A percentile compares a stretch with the other conserved stretches of the same genome.
phyloP scores from a whole-genome alignment of 2,329 filamentous ascomycete genomes.

The Epichloe elymi region DNA sequence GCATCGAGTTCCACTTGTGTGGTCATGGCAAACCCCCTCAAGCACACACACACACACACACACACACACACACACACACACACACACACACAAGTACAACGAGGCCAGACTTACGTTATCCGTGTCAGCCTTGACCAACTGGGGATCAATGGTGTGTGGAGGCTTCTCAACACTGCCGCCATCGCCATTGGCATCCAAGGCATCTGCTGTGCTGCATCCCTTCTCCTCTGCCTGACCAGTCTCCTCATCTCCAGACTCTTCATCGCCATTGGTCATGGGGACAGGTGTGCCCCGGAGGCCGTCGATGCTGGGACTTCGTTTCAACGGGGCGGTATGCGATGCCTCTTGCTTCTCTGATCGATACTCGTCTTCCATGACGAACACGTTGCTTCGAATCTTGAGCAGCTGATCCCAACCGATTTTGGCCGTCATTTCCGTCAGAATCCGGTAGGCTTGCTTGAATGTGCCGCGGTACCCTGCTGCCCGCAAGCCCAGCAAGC shows the following conservation, averaged over 20 bases:
- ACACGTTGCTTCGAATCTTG: slow-evolving; percentile 90
- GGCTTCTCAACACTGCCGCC: slow-evolving; percentile 55
- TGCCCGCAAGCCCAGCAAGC: slow-evolving; percentile 71
- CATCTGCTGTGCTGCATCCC: slow-evolving; percentile 18
- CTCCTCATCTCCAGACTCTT: slow-evolving; percentile 22
- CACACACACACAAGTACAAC: neutral
- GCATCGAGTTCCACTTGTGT: neutral
- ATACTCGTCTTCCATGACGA: slow-evolving; percentile 99
- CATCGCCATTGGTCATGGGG: slow-evolving; percentile 35
- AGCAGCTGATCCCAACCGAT: slow-evolving; percentile 97
- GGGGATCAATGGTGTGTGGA: slow-evolving; percentile 62
- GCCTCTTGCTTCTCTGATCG: slow-evolving; percentile 68
- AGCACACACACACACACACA: neutral
- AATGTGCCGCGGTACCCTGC: slow-evolving; percentile 91
- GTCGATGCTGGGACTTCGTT: slow-evolving; percentile 67
- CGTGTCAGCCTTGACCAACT: slow-evolving; percentile 60
- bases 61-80: neutral
- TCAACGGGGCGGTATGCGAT: slow-evolving; percentile 31
- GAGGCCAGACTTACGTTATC: slow-evolving; percentile 46
- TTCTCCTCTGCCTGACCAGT: slow-evolving; percentile 19
- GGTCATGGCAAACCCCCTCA: neutral
- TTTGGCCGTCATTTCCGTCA: slow-evolving; percentile 91
- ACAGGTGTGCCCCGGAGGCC: slow-evolving; percentile 60
- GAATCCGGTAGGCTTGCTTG: slow-evolving; percentile 80
- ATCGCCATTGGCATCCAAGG: slow-evolving; percentile 26